Percentiles rank a stretch among this genome's conserved stretches.
These are phyloP conservation scores for Forsythia viridissima DNA, from an alignment of 257 asterid species.

Conservation along the genomic window DNA sequence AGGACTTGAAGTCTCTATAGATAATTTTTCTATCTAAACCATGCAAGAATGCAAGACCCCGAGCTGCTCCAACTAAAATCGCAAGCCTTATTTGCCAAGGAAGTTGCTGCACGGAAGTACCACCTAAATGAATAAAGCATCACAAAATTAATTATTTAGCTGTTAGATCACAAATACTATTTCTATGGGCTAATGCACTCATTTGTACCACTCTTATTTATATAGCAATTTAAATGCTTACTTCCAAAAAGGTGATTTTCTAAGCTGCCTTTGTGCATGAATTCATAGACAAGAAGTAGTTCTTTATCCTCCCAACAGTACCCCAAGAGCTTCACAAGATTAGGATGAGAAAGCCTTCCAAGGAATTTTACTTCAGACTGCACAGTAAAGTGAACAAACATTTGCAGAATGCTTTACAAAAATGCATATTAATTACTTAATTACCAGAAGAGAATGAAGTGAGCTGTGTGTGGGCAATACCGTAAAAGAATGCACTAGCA, in stretches of 20 bases:
- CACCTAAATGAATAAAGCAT: slow-evolving; percentile 30
- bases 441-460: too few species aligned
- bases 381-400: not conserved
- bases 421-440: too few species aligned
- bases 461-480: too few species aligned
- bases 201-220: not conserved
- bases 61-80: slow-evolving; percentile 44
- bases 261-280: not conserved
- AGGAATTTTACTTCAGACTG: slow-evolving; percentile 46
- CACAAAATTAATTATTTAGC: not conserved
- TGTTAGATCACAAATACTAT: not conserved
- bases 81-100: slow-evolving; percentile 39
- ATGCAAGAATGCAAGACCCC: slow-evolving; percentile 43
- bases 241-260: slow-evolving; percentile 32
- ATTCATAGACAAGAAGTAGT: too few species aligned
- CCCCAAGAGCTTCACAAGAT: slow-evolving; percentile 37
- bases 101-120: slow-evolving; percentile 35
- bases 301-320: too few species aligned
- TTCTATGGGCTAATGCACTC: not conserved
- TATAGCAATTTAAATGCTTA: slow-evolving; percentile 9
- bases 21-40: slow-evolving; percentile 15
- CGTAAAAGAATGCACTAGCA: too few species aligned
- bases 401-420: not conserved
- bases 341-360: slow-evolving; percentile 45
- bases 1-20: slow-evolving; percentile 45